A percentile compares a stretch with the other conserved stretches of the same genome.
These are phyloP conservation scores for Neurospora discreta DNA, from an alignment of 495 filamentous ascomycete genomes.

Conservation along the genomic window DNA sequence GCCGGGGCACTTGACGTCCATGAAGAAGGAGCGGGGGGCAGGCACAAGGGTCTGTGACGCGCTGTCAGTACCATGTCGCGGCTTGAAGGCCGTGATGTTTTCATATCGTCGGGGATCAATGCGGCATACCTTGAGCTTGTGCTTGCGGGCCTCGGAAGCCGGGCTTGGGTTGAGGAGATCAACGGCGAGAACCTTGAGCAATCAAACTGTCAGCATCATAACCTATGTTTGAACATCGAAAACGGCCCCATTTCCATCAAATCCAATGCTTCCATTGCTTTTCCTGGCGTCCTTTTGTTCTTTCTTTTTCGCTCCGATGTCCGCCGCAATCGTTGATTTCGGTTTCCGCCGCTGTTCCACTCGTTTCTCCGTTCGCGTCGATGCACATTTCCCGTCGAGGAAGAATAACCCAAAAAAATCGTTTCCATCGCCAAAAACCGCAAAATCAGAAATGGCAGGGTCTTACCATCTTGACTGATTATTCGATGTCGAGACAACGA, in stretches of 20 bases:
- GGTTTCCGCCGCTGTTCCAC: not conserved
- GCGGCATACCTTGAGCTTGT: slow-evolving; percentile 95
- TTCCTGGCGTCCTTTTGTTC: not conserved
- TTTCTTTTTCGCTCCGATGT: not conserved
- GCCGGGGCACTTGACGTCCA: slow-evolving; percentile 99
- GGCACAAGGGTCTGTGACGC: slow-evolving; percentile 72
- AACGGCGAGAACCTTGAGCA: slow-evolving; percentile 88
- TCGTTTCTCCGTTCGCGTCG: not conserved
- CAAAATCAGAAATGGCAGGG: slow-evolving; percentile 15
- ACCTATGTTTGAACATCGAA: not conserved
- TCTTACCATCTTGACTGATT: slow-evolving; percentile 51
- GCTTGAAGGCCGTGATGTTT: not conserved
- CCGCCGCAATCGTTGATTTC: not conserved
- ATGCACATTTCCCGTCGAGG: not conserved
- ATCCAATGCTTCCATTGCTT: too few relatives aligned
- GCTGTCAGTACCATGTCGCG: slow-evolving; percentile 13
- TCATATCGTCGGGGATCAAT: not conserved
- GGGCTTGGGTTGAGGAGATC: slow-evolving; percentile 98
- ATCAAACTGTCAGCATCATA: slow-evolving; percentile 27
- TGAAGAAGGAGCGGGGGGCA: slow-evolving; percentile 96
- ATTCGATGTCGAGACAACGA: slow-evolving; percentile 32
- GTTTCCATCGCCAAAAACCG: not conserved
- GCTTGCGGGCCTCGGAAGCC: slow-evolving; percentile 91
- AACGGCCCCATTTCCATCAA: not conserved
- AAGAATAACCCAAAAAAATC: not conserved